These are phyloP conservation scores for Candida sojae DNA, from an alignment of 1,139 yeast species.

Conservation along the genomic window DNA sequence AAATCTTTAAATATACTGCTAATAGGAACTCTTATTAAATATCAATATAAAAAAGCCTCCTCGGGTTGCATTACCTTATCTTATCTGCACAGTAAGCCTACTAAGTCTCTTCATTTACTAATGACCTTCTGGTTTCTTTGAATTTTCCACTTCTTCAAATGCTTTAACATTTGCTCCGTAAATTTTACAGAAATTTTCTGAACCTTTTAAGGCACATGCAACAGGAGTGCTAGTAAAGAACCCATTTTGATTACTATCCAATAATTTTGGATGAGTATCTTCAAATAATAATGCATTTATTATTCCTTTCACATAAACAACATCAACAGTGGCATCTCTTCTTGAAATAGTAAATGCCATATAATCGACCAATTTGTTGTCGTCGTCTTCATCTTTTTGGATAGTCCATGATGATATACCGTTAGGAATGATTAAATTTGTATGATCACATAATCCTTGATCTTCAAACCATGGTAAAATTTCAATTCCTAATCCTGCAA, in stretches of 20 bases:
- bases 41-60: too few relatives aligned
- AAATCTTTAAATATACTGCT: too few relatives aligned
- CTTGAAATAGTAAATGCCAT: slow-evolving; percentile 32
- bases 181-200: slow-evolving; percentile 24
- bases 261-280: not conserved
- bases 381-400: slow-evolving; percentile 12
- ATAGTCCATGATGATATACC: slow-evolving; percentile 34
- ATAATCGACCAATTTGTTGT: slow-evolving; percentile 22
- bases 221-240: slow-evolving; percentile 29
- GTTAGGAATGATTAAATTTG: slow-evolving; percentile 36
- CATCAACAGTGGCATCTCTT: slow-evolving; percentile 32
- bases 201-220: slow-evolving; percentile 30
- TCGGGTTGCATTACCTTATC: too few relatives aligned
- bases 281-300: slow-evolving; percentile 19
- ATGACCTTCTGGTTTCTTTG: not conserved
- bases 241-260: slow-evolving; percentile 15
- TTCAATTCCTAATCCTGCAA: slow-evolving; percentile 33
- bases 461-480: slow-evolving; percentile 32
- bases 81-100: too few relatives aligned
- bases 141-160: not conserved
- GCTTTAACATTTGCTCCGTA: slow-evolving; percentile 17
- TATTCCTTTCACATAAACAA: slow-evolving; percentile 30
- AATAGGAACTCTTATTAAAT: too few relatives aligned
- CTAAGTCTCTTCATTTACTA: not conserved
- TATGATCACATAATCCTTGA: slow-evolving; percentile 22